Conservation (phyloP, 2,329 filamentous ascomycete species). For the Exophiala sideris region DNA sequence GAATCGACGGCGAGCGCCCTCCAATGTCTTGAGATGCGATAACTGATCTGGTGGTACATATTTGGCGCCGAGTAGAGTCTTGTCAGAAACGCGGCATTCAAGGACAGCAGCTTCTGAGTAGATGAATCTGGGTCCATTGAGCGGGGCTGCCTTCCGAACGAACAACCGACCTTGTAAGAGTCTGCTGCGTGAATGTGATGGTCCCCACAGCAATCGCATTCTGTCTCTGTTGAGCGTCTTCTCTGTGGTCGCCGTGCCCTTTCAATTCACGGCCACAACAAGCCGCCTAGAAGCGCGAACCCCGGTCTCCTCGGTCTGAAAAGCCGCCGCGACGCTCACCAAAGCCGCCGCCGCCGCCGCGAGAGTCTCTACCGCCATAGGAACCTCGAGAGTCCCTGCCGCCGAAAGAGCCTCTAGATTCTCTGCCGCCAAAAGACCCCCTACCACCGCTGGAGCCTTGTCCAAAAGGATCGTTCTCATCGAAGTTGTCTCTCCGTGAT, state of each 20-base stretch:
- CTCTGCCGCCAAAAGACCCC: not conserved
- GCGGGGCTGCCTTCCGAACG: no score
- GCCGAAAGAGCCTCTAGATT: not conserved
- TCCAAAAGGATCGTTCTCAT: constrained; percentile 14
- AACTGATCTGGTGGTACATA: no score
- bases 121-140: no score
- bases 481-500: not conserved
- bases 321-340: constrained; percentile 1
- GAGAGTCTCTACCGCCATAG: constrained; percentile 2
- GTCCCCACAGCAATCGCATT: no score
- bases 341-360: constrained; percentile 6
- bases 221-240: not conserved
- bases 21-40: no score
- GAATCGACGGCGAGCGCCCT: no score
- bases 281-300: not conserved
- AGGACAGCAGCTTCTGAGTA: no score
- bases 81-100: no score
- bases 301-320: not conserved
- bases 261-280: not conserved
- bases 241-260: not conserved
- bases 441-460: not conserved
- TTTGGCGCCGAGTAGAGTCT: no score
- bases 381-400: not conserved
- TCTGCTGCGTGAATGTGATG: no score
- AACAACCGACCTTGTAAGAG: no score